Percentiles rank a stretch among this genome's conserved stretches.
Evolutionary conservation across 805 yeast genomes (phyloP).

Genomic region (Nakazawaea sp.): DNA sequence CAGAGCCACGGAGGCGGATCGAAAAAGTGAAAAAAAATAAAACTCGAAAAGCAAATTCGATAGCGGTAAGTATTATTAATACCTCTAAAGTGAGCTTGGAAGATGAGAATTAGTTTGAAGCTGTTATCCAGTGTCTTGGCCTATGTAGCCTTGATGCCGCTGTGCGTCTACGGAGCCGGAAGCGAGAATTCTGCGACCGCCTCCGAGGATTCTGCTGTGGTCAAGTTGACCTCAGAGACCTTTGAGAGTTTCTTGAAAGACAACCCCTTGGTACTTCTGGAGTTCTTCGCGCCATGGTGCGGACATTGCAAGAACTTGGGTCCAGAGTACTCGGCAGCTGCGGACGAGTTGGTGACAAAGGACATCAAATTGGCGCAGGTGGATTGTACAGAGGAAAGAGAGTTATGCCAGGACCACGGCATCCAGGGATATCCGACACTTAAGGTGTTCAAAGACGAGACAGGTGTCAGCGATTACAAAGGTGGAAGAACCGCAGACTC

Average conservation of each 20-base stretch:
- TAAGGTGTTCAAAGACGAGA: conserved; percentile 60
- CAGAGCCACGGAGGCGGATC: no score
- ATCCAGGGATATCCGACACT: conserved; percentile 82
- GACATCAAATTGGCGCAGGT: conserved; percentile 72
- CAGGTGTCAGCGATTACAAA: conserved; percentile 54
- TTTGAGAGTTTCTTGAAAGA: conserved; percentile 60
- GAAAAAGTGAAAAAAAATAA: background rate
- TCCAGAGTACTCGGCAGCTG: conserved; percentile 73
- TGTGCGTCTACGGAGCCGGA: conserved; percentile 23
- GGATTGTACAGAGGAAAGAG: conserved; percentile 76
- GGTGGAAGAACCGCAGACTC: conserved; percentile 83
- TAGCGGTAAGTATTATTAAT: background rate
- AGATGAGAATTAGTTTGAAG: conserved; percentile 8
- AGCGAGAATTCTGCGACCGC: conserved; percentile 59
- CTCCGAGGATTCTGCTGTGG: conserved; percentile 80
- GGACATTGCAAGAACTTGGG: conserved; percentile 90
- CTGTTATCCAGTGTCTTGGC: conserved; percentile 9
- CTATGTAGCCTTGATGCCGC: conserved; percentile 4
- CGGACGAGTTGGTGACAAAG: conserved; percentile 52
- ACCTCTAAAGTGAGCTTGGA: background rate
- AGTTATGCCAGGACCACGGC: conserved; percentile 59
- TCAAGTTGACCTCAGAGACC: conserved; percentile 60
- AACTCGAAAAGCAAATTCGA: background rate
- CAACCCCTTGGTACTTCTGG: conserved; percentile 77
- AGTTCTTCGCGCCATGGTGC: conserved; percentile 96